Base-by-base conservation (phyloP, 768 basidiomycete species). In the Dentipellis fragilis region DNA sequence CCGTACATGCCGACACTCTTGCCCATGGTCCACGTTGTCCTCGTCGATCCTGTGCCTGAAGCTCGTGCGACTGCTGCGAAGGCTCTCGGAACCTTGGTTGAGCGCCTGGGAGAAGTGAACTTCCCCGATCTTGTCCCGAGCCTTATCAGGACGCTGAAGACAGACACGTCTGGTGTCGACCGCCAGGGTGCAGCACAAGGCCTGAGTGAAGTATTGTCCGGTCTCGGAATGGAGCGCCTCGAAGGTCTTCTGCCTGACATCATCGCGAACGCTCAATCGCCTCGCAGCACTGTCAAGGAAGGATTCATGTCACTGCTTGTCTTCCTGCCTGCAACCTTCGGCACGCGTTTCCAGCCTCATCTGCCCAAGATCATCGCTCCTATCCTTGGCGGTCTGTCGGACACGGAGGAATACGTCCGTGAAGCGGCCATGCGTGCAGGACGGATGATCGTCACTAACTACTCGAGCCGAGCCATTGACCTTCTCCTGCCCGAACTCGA, bases 371-470 rank as follows among this genome's bases (percentile, higher is more conserved):
- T 99, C 65, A 89, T 98, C 45, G 74, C 87, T 10, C 95, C 95
- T 0, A 95, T 99, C 60, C 76, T 98, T 36, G 82, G 82, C 47
- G 96, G 96, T 59, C 73, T 99, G 38, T 86, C 95, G 0, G 95
- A 98, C 65, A 75, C 83, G 7, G 94, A 96, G 62, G 96, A 97
- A 72, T 93, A 88, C 65, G 96, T 98, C 10, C 80, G 95, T 22
- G 94, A 98, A 59, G 94, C 95, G 10, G 93, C 95, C 4, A 97
- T 98, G 94, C 83, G 91, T 37, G 94, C 95, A n/a, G 94, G 95
- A 56, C 79, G 96, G 59, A 98, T 98, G 93, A 87, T 98, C 61
- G 89, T 99, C 60, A 86, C 84, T 57, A 96, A 94, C 68, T 97
- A 98, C 73, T 88, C 93, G 10, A 81, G 63, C 65, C 89, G 84